Conservation (phyloP, 129 eudicot species). For the Chrysanthemum makinoi region DNA sequence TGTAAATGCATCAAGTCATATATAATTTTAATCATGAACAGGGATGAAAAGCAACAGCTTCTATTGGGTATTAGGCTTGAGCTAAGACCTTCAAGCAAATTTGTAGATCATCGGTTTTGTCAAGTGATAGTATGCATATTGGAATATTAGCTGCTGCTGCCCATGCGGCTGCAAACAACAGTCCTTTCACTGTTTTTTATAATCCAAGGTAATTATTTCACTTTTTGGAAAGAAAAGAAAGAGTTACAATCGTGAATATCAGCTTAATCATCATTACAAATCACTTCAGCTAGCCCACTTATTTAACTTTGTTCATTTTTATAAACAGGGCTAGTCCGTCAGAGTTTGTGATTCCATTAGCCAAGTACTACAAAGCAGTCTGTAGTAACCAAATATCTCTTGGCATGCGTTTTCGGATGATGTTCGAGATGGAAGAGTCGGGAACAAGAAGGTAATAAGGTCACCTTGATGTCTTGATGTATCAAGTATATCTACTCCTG, state of each 20-base stretch:
- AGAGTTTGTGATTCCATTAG: conserved; percentile 90
- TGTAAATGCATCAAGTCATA: conserved; percentile 2
- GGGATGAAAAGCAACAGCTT: conserved; percentile 93
- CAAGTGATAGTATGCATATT: conserved; percentile 98
- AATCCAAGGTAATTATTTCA: conserved; percentile 69
- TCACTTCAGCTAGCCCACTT: conserved; percentile 10
- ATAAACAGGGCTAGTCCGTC: conserved; percentile 90
- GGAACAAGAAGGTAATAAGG: conserved; percentile 78
- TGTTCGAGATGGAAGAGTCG: conserved; percentile 97
- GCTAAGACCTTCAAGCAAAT: conserved; percentile 86
- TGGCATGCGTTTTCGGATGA: conserved; percentile 98
- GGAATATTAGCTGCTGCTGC: conserved; percentile 98
- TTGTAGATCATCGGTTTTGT: conserved; percentile 84
- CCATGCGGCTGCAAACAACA: conserved; percentile 93
- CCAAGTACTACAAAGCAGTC: conserved; percentile 83
- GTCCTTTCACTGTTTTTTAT: conserved; percentile 85
- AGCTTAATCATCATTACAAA: background rate
- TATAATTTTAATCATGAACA: conserved; percentile 27
- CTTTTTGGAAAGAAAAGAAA: too few relatives aligned
- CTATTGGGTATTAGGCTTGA: conserved; percentile 87
- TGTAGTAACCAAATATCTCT: conserved; percentile 82
- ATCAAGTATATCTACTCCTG: background rate
- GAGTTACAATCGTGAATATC: background rate
- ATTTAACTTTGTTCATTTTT: background rate
- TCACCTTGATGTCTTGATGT: background rate